Conservation (phyloP, 768 basidiomycete genomes). For the Calocera viscosa region DNA sequence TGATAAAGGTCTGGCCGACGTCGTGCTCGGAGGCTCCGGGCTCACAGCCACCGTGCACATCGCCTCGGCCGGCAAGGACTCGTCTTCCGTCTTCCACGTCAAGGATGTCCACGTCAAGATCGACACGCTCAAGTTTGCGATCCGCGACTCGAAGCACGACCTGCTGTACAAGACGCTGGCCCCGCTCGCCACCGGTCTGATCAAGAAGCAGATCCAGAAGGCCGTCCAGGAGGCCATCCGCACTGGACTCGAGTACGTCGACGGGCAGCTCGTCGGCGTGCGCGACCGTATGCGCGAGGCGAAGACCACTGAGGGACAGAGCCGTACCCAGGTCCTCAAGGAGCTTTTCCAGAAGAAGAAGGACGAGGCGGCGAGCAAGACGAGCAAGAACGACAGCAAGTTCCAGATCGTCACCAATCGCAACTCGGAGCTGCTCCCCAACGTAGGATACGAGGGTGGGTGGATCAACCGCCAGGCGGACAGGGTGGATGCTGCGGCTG, state of each 20-base stretch:
- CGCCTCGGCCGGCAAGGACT: conserved; percentile 46
- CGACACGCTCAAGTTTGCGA: conserved; percentile 75
- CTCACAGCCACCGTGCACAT: conserved; percentile 56
- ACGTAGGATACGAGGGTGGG: conserved; percentile 52
- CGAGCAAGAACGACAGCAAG: conserved; percentile 39
- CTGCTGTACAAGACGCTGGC: conserved; percentile 73
- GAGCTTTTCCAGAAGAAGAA: conserved; percentile 54
- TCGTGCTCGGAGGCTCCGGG: conserved; percentile 72
- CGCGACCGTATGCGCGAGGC: conserved; percentile 65
- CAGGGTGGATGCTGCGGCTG: conserved; percentile 33
- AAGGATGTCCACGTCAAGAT: conserved; percentile 65
- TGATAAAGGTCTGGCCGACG: conserved; percentile 77
- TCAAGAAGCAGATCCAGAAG: conserved; percentile 63
- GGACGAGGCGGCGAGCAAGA: conserved; percentile 36
- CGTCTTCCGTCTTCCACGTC: conserved; percentile 59
- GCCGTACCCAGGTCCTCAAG: conserved; percentile 44
- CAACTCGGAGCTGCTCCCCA: conserved; percentile 48
- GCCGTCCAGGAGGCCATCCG: conserved; percentile 54
- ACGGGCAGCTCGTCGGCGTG: conserved; percentile 80
- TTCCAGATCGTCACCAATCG: conserved; percentile 76
- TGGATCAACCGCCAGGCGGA: conserved; percentile 50
- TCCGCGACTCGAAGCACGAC: conserved; percentile 86
- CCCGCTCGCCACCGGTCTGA: conserved; percentile 63
- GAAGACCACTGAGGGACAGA: conserved; percentile 32
- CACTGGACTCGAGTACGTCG: conserved; percentile 75